Evolutionary conservation across 2,329 filamentous ascomycete genomes (phyloP).

Genomic region (Knufia petricola): DNA sequence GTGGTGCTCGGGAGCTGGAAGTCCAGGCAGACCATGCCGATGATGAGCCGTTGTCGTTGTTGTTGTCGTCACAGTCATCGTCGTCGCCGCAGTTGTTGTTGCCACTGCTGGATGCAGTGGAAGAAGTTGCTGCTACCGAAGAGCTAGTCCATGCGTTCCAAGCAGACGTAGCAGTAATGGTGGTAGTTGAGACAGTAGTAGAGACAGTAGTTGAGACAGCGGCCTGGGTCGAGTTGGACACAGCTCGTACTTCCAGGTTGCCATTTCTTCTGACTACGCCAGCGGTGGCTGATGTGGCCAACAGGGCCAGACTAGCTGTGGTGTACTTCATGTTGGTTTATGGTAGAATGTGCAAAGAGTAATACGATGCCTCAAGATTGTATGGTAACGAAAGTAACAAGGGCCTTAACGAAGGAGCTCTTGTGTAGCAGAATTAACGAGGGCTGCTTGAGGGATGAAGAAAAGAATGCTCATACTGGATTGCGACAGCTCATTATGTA

Average conservation of each 20-base stretch:
- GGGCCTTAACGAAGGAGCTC: conserved; percentile 8
- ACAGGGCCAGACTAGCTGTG: not conserved
- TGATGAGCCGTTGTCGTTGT: too few species aligned
- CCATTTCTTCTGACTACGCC: too few species aligned
- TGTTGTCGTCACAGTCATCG: not conserved
- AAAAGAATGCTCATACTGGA: not conserved
- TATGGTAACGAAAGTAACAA: not conserved
- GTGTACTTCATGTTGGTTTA: conserved; percentile 4
- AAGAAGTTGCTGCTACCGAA: not conserved
- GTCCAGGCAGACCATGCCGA: too few species aligned
- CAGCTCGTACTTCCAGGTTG: too few species aligned
- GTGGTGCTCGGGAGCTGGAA: not conserved
- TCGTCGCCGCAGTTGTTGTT: not conserved
- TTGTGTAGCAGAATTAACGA: conserved; percentile 4
- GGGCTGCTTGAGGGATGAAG: not conserved
- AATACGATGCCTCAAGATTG: not conserved
- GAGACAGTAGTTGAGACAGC: too few species aligned
- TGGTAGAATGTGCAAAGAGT: not conserved
- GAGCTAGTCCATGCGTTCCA: not conserved
- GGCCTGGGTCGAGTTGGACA: too few species aligned
- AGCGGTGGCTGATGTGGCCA: conserved; percentile 1
- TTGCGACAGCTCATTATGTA: conserved; percentile 2
- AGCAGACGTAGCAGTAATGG: too few species aligned
- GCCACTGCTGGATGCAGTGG: not conserved
- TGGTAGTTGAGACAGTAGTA: too few species aligned